Evolutionary conservation across 495 filamentous ascomycete species (phyloP).

Genomic region (Trichoderma orchidacearum): DNA sequence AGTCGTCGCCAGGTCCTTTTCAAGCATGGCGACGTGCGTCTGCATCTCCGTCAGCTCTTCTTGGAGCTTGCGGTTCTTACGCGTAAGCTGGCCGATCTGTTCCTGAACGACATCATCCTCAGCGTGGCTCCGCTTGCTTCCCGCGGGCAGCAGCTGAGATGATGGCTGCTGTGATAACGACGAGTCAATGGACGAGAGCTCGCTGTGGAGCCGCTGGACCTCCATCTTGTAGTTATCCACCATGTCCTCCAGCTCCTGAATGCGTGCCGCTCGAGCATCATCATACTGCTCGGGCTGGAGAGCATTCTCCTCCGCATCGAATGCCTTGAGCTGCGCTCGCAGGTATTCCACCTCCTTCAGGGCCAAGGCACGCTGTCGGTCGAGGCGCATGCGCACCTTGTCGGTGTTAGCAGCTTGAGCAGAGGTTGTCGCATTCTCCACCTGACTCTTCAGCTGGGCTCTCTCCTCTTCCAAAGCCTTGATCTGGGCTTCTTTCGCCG

Average conservation of each 20-base stretch:
- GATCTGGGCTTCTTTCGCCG: slow-evolving; percentile 69
- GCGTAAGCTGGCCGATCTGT: slow-evolving; percentile 64
- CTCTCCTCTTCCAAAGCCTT: slow-evolving; percentile 57
- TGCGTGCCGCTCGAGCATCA: slow-evolving; percentile 57
- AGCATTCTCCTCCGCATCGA: slow-evolving; percentile 77
- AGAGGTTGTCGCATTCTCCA: slow-evolving; percentile 52
- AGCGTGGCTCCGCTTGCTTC: slow-evolving; percentile 43
- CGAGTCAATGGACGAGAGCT: slow-evolving; percentile 51
- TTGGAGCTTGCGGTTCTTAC: slow-evolving; percentile 78
- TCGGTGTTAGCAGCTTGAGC: slow-evolving; percentile 36
- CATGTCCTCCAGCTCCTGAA: slow-evolving; percentile 69
- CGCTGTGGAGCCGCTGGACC: slow-evolving; percentile 54
- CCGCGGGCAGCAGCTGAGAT: slow-evolving; percentile 12
- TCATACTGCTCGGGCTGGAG: slow-evolving; percentile 70
- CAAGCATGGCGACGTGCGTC: slow-evolving; percentile 47
- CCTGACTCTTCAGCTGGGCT: slow-evolving; percentile 41
- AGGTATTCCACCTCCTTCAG: slow-evolving; percentile 89
- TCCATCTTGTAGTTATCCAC: slow-evolving; percentile 85
- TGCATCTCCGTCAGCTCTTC: slow-evolving; percentile 58
- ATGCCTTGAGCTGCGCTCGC: slow-evolving; percentile 81
- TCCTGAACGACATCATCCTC: slow-evolving; percentile 51
- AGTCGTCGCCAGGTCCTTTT: slow-evolving; percentile 61
- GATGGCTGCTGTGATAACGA: slow-evolving; percentile 9
- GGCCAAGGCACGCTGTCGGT: slow-evolving; percentile 73
- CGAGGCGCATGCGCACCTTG: slow-evolving; percentile 52